Percentiles rank a stretch among this genome's conserved stretches.
phyloP scores from a whole-genome alignment of 768 basidiomycete genomes.

The Tricholomella constricta region DNA sequence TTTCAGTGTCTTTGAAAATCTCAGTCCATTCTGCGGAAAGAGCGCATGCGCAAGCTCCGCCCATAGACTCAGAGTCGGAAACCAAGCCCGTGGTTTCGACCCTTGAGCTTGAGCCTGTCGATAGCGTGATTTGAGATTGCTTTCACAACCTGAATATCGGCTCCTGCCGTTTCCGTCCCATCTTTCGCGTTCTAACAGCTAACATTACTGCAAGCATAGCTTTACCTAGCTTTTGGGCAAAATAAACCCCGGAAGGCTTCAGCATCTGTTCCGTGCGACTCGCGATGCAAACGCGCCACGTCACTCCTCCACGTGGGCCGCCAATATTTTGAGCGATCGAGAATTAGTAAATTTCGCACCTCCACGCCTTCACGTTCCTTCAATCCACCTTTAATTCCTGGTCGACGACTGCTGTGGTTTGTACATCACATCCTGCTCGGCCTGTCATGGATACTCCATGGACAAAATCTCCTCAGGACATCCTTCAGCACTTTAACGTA shows the following conservation, averaged over 20 bases:
- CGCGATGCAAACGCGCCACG: slow-evolving; percentile 34
- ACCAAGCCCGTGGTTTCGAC: no score
- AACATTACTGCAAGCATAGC: neutral
- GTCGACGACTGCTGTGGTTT: slow-evolving; percentile 14
- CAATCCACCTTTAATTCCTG: slow-evolving; percentile 4
- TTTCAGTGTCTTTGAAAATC: no score
- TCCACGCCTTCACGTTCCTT: slow-evolving; percentile 3
- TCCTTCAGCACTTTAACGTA: slow-evolving; percentile 75
- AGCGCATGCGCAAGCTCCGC: no score
- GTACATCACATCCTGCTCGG: slow-evolving; percentile 9
- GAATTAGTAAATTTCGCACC: neutral
- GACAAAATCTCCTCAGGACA: slow-evolving; percentile 68
- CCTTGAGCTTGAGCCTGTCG: no score
- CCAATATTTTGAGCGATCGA: slow-evolving; percentile 23
- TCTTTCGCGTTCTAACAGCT: neutral
- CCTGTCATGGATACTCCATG: slow-evolving; percentile 71
- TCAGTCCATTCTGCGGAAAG: no score
- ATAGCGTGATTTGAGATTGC: slow-evolving; percentile 29
- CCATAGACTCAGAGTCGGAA: no score
- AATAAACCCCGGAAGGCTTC: neutral
- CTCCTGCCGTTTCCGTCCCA: neutral
- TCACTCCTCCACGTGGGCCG: slow-evolving; percentile 39
- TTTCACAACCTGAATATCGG: neutral
- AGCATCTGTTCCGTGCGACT: neutral
- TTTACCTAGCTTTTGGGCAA: neutral